A percentile compares a stretch with the other conserved stretches of the same genome.
Conservation (phyloP, 1,284 basidiomycete species). For the Bjerkandera adusta region DNA sequence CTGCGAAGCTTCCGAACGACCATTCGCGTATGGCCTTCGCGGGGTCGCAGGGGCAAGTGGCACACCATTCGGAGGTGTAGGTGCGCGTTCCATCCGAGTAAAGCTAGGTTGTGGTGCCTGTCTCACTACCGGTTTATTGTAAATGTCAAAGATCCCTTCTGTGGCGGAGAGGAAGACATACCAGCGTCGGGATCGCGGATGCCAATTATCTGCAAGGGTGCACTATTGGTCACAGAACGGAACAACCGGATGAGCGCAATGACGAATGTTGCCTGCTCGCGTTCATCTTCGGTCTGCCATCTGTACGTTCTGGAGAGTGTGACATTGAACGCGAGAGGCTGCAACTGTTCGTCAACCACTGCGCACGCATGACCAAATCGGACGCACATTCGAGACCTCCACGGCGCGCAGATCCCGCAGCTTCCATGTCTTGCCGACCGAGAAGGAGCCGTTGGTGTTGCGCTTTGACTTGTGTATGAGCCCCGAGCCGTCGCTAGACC, state of each 20-base stretch:
- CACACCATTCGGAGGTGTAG: conserved; percentile 28
- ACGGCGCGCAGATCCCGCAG: conserved; percentile 79
- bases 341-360: neutral
- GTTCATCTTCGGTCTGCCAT: conserved; percentile 79
- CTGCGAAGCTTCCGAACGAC: conserved; percentile 18
- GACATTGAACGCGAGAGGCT: conserved; percentile 63
- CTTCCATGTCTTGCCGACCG: conserved; percentile 97
- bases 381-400: conserved; percentile 54
- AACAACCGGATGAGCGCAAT: conserved; percentile 70
- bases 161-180: conserved; percentile 11
- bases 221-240: conserved; percentile 52
- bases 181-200: conserved; percentile 41
- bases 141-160: conserved; percentile 2
- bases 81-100: conserved; percentile 29
- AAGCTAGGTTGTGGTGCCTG: conserved; percentile 22
- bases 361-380: neutral
- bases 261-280: conserved; percentile 75
- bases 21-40: conserved; percentile 23
- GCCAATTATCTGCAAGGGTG: conserved; percentile 53
- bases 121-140: conserved; percentile 14
- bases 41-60: conserved; percentile 26
- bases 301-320: conserved; percentile 83
- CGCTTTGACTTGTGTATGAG: conserved; percentile 95
- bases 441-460: conserved; percentile 94
- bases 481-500: conserved; percentile 61